phyloP scores from a whole-genome alignment of 148 eudicot genomes.

The Camellia lanceoleosa region DNA sequence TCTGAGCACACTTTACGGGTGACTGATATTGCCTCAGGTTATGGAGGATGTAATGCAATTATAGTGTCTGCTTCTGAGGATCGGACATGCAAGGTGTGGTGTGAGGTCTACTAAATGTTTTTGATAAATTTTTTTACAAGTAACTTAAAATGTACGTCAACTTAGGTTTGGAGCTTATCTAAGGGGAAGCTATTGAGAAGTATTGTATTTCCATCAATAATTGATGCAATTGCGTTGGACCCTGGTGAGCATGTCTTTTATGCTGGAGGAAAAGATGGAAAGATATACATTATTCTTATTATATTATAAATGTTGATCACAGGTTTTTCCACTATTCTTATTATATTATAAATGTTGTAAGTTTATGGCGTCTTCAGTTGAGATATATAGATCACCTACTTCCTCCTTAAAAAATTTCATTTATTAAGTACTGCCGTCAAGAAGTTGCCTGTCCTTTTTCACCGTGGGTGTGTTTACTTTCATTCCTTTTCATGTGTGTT shows the following conservation, averaged over 20 bases:
- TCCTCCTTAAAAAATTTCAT: background rate
- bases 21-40: constrained; percentile 70
- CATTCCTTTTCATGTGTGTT: background rate
- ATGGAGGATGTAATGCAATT: constrained; percentile 82
- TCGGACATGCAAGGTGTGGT: constrained; percentile 88
- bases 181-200: constrained; percentile 64
- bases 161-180: constrained; percentile 80
- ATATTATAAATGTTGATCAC: constrained; percentile 69
- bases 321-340: constrained; percentile 40
- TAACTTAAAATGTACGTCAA: background rate
- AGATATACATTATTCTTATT: constrained; percentile 81
- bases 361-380: background rate
- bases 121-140: no score
- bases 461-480: background rate
- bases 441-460: no score
- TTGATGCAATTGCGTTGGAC: constrained; percentile 83
- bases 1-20: constrained; percentile 67
- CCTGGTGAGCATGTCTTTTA: constrained; percentile 88
- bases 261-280: constrained; percentile 96
- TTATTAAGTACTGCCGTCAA: no score
- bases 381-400: background rate
- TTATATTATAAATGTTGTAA: background rate
- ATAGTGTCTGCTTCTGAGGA: constrained; percentile 90
- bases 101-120: no score
- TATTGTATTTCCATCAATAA: constrained; percentile 65